Percentiles rank a stretch among this genome's conserved stretches.
phyloP scores from a whole-genome alignment of 2,329 filamentous ascomycete species.

The Trichoderma sp. region DNA sequence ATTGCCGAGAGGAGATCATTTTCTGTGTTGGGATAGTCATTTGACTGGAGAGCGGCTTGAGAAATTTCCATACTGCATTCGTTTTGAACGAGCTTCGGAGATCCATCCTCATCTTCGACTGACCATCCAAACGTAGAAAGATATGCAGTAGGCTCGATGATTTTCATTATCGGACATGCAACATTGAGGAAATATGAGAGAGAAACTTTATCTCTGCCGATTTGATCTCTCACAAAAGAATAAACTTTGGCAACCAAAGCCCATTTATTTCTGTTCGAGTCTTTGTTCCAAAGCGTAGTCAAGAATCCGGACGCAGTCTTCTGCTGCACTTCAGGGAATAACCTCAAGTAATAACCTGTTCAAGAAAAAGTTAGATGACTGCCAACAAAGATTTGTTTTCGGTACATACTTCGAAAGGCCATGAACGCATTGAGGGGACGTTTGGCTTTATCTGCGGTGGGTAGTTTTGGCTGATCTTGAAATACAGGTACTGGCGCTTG shows the following conservation, averaged over 20 bases:
- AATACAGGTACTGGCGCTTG: not conserved
- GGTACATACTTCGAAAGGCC: constrained; percentile 39
- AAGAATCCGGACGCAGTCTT: constrained; percentile 57
- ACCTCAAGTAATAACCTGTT: constrained; percentile 51
- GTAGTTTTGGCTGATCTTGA: not conserved
- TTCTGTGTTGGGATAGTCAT: constrained; percentile 36
- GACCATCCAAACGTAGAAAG: constrained; percentile 52
- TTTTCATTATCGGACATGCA: constrained; percentile 51
- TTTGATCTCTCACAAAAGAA: constrained; percentile 55
- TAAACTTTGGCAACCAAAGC: constrained; percentile 58
- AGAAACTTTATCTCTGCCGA: constrained; percentile 51
- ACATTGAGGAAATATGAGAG: constrained; percentile 53
- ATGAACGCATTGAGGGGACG: constrained; percentile 42
- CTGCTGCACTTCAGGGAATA: constrained; percentile 53
- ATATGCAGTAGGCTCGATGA: constrained; percentile 51
- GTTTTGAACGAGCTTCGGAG: constrained; percentile 30
- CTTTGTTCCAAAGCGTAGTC: constrained; percentile 53
- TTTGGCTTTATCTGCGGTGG: constrained; percentile 32
- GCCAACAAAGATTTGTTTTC: not conserved
- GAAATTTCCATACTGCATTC: constrained; percentile 14
- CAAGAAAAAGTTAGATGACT: constrained; percentile 4
- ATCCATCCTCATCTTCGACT: constrained; percentile 38
- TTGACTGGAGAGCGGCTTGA: constrained; percentile 7
- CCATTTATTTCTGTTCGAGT: constrained; percentile 57
- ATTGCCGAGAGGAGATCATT: constrained; percentile 37